phyloP scores from a whole-genome alignment of 768 basidiomycete species.

The Boletus coccyginus region DNA sequence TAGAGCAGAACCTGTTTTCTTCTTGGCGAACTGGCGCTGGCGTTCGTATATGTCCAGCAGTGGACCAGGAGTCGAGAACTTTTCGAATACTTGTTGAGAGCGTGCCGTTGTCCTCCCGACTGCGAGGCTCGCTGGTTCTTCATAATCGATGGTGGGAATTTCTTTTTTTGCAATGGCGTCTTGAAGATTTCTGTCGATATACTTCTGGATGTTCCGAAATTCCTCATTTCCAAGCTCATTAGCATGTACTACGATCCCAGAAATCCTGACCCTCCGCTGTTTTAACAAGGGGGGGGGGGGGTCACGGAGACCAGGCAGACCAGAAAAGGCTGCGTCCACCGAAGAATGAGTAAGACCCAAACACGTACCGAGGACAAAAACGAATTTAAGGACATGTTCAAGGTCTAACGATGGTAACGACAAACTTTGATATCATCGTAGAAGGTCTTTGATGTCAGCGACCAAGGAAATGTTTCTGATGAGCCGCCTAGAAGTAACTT shows the following conservation, averaged over 20 bases:
- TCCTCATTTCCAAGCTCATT: constrained; percentile 1
- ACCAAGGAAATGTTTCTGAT: no score
- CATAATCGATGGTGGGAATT: background rate
- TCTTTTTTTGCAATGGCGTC: no score
- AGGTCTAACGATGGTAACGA: background rate
- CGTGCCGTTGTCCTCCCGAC: constrained; percentile 12
- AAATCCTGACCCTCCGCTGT: no score
- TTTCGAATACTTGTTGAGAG: constrained; percentile 13
- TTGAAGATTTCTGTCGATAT: constrained; percentile 1
- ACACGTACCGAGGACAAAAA: constrained; percentile 12
- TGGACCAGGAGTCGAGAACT: constrained; percentile 18
- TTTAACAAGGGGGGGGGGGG: background rate
- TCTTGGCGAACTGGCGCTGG: constrained; percentile 11
- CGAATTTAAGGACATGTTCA: constrained; percentile 13
- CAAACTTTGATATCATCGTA: constrained; percentile 14
- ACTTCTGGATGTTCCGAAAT: no score
- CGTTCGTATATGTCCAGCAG: constrained; percentile 11
- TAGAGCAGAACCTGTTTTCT: constrained; percentile 11
- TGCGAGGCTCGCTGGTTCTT: constrained; percentile 7
- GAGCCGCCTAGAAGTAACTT: no score
- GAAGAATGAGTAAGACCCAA: constrained; percentile 15
- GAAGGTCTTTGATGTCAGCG: no score
- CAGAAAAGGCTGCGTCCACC: constrained; percentile 18
- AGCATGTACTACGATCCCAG: constrained; percentile 6
- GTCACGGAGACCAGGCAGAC: constrained; percentile 19